Conservation (phyloP, 1,284 basidiomycete genomes). For the Melampsora larici-populina region DNA sequence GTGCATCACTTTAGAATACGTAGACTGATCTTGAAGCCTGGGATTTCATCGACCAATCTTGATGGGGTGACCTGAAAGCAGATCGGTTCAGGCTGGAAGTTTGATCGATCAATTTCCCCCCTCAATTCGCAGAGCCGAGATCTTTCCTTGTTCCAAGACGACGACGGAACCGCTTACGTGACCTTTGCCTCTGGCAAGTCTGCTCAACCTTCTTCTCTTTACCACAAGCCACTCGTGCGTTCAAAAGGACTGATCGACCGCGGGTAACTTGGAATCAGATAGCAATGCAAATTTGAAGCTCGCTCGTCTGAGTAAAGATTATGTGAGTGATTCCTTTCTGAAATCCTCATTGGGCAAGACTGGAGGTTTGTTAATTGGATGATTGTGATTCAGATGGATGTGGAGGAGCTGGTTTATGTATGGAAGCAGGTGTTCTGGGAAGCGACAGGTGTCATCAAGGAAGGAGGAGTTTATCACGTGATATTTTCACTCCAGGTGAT, state of each 20-base stretch:
- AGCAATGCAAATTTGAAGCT: constrained; percentile 70
- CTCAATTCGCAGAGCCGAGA: constrained; percentile 63
- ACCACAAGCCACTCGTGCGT: too few species aligned
- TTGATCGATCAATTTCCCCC: constrained; percentile 60
- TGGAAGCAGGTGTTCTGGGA: too few species aligned
- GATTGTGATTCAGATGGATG: not conserved
- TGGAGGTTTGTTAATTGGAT: not conserved
- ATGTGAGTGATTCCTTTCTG: constrained; percentile 59
- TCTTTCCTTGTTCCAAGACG: constrained; percentile 62
- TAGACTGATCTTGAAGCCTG: not conserved
- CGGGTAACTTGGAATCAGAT: constrained; percentile 56
- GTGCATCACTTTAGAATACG: too few species aligned
- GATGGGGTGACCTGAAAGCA: not conserved
- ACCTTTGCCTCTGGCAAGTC: constrained; percentile 63
- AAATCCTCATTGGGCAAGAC: not conserved
- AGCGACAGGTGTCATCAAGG: constrained; percentile 64
- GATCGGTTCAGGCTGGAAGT: constrained; percentile 59
- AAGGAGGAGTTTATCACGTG: constrained; percentile 54
- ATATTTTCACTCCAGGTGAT: constrained; percentile 47
- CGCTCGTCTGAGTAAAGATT: constrained; percentile 60
- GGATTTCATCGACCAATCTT: not conserved
- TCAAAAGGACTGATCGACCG: too few species aligned
- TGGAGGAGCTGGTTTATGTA: constrained; percentile 41
- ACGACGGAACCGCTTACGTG: constrained; percentile 58
- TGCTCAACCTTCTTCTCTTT: too few species aligned